Evolutionary conservation across 352 stramenopile species (phyloP), one percentile per base, ranked within the genome.

Genomic region (Bremia lactucae): DNA sequence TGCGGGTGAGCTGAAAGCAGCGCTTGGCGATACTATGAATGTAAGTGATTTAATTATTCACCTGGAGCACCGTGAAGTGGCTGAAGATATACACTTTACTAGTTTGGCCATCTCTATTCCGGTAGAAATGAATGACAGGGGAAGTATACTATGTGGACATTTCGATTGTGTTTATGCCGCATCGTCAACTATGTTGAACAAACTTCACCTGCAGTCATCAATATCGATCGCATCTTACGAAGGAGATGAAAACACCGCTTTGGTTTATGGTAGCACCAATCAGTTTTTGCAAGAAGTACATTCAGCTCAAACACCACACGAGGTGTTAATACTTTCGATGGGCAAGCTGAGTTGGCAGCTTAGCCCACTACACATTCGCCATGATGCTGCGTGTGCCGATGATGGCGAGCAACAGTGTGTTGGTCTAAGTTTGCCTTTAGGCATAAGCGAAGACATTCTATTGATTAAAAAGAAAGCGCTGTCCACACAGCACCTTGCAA

Each of bases 291-390:
- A 50, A 24, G 42, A 37, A 20, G 3, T 52, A 11, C 31, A 6
- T 3, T 14, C 28, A 11, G 14, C 46, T 26, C 19, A 51, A 14
- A 4, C 25, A 18, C 50, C 55, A 33, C 55, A 61, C 13, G 55
- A 71, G 33, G 35, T 57, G 14, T 11, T 80, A 31, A 53, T 53
- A 8, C 36, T 72, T 39, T 70, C 68, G 7, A 49, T 75, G 26
- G 63, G 53, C n/a, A 74, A 77, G 24, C 15, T 80, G 3, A 47
- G 51, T 19, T 80, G 65, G 65, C 15, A 48, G 6, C 24, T 58
- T 7, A 60, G 35, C 36, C 42, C 45, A 7, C 31, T 80, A n/a
- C 34, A 66, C 31, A 10, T 56, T 23, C 37, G 42, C 4, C 56
- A 65, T 23, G 26, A 52, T 18, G 42, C 41, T 2, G 28, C 25